Base-by-base conservation (phyloP, 805 yeast species). In the Kodamaea sagamina region DNA sequence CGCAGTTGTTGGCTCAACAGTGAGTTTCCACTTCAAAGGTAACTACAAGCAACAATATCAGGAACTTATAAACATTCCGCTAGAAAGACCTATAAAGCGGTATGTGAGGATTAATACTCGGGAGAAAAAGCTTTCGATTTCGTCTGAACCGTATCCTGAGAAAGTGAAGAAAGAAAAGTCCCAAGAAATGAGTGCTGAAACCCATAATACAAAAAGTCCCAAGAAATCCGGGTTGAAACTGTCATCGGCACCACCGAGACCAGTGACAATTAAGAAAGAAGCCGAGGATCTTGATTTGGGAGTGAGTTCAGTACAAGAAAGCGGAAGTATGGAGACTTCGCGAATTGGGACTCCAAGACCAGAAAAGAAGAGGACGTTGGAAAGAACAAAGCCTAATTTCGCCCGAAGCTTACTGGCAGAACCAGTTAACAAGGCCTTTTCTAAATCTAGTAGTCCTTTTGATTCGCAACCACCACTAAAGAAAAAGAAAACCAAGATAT, bases 101-200 rank as follows among this genome's bases (percentile, higher is more conserved):
- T 75, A 65, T 47, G 74, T 77, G 26, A 73, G 61, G 47, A 70
- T 78, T 6, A 54, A 63, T 2, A 54, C 62, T 1, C 55, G 52
- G 3, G 53, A 58, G n/a, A 68, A 61, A 46, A 65, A 56, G 31
- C 61, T 75, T 1, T 53, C 60, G 11, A 49, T 71, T 1, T 77
- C 81, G 0, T 65, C 75, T 2, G 63, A 59, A 3, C 79, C 81
- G 5, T 68, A 72, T 55, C 54, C 48, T 49, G 52, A 42, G 12
- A 10, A 38, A 11, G 19, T 39, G 16, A 31, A 26, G 27, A 22
- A 21, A 6, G 44, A 41, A 36, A 17, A 3, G 11, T 10, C 9
- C 19, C n/a, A 26, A 7, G 26, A 16, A 2, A 12, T 17, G 18
- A 15, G 16, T 8, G 6, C 34, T 13, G 18, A 29, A 29, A 6